Conservation (phyloP, 2,329 filamentous ascomycete species). For the Atkinsonella hypoxylon region DNA sequence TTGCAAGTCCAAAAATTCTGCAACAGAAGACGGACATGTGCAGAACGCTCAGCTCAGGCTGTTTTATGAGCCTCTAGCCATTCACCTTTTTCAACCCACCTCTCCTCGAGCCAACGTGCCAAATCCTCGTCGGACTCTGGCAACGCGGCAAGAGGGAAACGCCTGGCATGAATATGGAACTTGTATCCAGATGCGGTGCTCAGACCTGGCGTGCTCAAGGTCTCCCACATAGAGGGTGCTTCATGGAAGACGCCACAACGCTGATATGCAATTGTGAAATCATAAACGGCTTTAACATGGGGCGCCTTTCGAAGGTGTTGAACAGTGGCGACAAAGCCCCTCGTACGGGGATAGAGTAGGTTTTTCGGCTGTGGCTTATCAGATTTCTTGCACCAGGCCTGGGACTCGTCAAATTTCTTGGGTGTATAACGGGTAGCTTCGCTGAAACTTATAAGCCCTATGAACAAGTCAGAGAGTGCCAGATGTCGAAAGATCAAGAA, state of each 20-base stretch:
- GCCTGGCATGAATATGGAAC: constrained; percentile 38
- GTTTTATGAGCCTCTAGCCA: constrained; percentile 28
- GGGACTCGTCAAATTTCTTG: constrained; percentile 38
- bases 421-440: constrained; percentile 49
- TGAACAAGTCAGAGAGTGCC: background rate
- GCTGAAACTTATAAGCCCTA: constrained; percentile 53
- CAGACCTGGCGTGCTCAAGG: constrained; percentile 29
- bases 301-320: constrained; percentile 38
- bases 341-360: constrained; percentile 47
- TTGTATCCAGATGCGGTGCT: constrained; percentile 26
- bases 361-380: constrained; percentile 40
- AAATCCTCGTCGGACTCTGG: constrained; percentile 35
- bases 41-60: constrained; percentile 8
- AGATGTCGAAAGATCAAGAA: background rate
- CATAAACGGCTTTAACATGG: constrained; percentile 42
- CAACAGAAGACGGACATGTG: background rate
- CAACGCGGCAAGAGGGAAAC: constrained; percentile 35
- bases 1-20: background rate
- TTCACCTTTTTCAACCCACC: constrained; percentile 41
- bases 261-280: constrained; percentile 43
- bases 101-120: constrained; percentile 38
- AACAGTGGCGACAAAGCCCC: constrained; percentile 48
- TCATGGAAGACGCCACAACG: constrained; percentile 29
- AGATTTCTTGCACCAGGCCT: constrained; percentile 38
- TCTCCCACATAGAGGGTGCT: constrained; percentile 42